phyloP scores from a whole-genome alignment of 2,329 filamentous ascomycete genomes.

The Fusarium solani-melongenae region DNA sequence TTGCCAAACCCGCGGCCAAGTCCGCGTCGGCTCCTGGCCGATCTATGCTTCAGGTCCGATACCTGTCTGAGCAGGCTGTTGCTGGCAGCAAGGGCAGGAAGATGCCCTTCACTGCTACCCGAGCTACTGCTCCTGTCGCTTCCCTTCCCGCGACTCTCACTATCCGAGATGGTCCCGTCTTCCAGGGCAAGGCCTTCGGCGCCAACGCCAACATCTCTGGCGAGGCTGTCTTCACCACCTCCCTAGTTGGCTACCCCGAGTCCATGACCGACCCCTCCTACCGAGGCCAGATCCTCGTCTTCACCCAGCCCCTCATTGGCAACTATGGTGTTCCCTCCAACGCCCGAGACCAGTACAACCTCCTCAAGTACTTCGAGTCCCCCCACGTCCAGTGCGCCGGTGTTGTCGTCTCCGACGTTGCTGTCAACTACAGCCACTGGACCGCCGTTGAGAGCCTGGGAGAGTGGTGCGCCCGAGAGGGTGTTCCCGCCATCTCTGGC shows the following conservation, averaged over 20 bases:
- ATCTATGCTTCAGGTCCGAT: constrained; percentile 53
- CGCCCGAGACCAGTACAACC: constrained; percentile 85
- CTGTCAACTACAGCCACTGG: constrained; percentile 96
- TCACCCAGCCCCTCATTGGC: constrained; percentile 96
- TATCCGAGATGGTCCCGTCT: constrained; percentile 94
- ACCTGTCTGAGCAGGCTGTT: constrained; percentile 53
- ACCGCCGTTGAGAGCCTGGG: constrained; percentile 94
- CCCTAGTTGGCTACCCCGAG: constrained; percentile 96
- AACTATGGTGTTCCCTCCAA: constrained; percentile 97
- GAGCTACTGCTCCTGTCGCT: constrained; percentile 73
- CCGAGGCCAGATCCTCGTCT: constrained; percentile 95
- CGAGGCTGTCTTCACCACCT: constrained; percentile 98
- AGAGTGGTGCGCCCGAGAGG: constrained; percentile 96
- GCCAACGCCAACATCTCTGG: constrained; percentile 97
- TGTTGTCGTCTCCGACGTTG: constrained; percentile 95
- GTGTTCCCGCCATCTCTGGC: constrained; percentile 94
- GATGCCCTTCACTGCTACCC: constrained; percentile 68
- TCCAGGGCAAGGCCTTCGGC: constrained; percentile 95
- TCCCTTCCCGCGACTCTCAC: constrained; percentile 81
- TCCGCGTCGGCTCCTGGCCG: constrained; percentile 54
- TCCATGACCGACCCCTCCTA: constrained; percentile 91
- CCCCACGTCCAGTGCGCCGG: constrained; percentile 97
- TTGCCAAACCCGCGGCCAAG: constrained; percentile 64
- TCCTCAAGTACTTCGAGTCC: constrained; percentile 98
- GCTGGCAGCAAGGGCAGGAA: constrained; percentile 77